phyloP scores from a whole-genome alignment of 2,329 filamentous ascomycete genomes.

The Tothia fuscella region DNA sequence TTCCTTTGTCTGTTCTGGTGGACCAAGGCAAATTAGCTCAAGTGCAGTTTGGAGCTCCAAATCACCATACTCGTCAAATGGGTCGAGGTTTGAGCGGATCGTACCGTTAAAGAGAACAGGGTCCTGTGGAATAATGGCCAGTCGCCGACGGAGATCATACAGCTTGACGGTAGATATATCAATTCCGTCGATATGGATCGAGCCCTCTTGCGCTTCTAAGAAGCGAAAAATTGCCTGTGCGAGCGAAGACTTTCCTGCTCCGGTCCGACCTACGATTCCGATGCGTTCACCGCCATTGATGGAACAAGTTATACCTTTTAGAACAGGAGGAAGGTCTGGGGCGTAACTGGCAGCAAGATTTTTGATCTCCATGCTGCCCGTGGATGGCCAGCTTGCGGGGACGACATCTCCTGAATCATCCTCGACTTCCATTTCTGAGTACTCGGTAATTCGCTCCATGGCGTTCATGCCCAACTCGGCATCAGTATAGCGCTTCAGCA shows the following conservation, averaged over 20 bases:
- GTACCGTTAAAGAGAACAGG: conserved; percentile 73
- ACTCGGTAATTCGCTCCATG: conserved; percentile 64
- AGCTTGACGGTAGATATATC: conserved; percentile 63
- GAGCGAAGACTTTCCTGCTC: conserved; percentile 65
- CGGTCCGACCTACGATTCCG: conserved; percentile 54
- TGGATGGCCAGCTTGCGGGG: conserved; percentile 62
- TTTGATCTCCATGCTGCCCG: conserved; percentile 58
- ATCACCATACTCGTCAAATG: conserved; percentile 59
- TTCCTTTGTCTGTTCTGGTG: not conserved
- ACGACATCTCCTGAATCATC: conserved; percentile 38
- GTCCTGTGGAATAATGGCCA: conserved; percentile 75
- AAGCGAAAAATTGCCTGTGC: conserved; percentile 69
- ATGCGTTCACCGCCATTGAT: conserved; percentile 56
- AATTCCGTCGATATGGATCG: conserved; percentile 51
- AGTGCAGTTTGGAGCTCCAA: conserved; percentile 57
- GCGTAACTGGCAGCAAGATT: conserved; percentile 63
- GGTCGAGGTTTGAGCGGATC: conserved; percentile 63
- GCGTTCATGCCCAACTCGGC: conserved; percentile 65
- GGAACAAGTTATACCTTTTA: conserved; percentile 56
- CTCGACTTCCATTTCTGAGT: conserved; percentile 53
- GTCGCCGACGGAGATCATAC: conserved; percentile 55
- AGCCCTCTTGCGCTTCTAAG: conserved; percentile 36
- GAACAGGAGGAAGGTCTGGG: conserved; percentile 54
- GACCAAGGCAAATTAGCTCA: conserved; percentile 54
- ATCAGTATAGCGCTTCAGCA: conserved; percentile 50